Percentiles rank a stretch among this genome's conserved stretches.
These are phyloP conservation scores for Pezicula neosporulosa DNA, from an alignment of 2,329 filamentous ascomycete genomes.

Conservation along the genomic window DNA sequence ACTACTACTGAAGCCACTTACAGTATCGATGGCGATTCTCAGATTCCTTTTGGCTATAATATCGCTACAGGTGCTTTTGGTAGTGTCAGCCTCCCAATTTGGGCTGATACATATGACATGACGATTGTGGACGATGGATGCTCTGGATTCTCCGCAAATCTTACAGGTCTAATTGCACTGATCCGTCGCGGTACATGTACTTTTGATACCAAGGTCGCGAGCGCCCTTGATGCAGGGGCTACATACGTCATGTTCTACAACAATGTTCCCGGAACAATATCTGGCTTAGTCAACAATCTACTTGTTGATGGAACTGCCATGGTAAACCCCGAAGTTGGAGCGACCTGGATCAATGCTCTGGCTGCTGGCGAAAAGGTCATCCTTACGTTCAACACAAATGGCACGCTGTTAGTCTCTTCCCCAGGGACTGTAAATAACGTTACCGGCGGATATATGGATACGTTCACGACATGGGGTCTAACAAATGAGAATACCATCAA, in stretches of 20 bases:
- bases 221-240: neutral
- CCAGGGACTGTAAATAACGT: slow-evolving; percentile 7
- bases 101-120: neutral
- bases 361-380: neutral
- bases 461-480: slow-evolving; percentile 1
- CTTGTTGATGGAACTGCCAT: slow-evolving; percentile 1
- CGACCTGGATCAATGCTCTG: neutral
- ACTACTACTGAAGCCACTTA: neutral
- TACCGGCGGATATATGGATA: slow-evolving; percentile 3
- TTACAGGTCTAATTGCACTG: slow-evolving; percentile 5
- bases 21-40: neutral
- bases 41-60: neutral
- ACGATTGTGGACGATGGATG: slow-evolving; percentile 3
- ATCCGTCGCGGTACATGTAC: slow-evolving; percentile 6
- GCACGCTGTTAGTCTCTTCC: neutral
- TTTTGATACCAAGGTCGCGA: slow-evolving; percentile 1
- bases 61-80: neutral
- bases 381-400: neutral
- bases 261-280: neutral
- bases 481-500: slow-evolving; percentile 6
- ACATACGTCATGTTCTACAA: neutral
- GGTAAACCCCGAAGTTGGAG: slow-evolving; percentile 1
- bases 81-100: neutral
- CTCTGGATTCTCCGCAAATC: neutral
- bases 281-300: neutral